phyloP scores from a whole-genome alignment of 345 rosid genomes.

The Citropsis articulata region DNA sequence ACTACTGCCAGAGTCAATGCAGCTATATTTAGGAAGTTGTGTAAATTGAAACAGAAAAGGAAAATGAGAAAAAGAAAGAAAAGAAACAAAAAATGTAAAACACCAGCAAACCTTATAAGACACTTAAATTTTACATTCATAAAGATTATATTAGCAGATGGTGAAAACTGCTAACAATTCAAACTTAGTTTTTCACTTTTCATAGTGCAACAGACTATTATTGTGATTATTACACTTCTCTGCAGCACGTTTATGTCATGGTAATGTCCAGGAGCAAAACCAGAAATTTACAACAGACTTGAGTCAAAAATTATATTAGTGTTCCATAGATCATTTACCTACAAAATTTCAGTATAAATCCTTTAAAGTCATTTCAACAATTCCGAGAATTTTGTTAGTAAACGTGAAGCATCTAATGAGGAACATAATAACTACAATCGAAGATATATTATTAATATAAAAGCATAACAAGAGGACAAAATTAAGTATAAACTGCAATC shows the following conservation, averaged over 20 bases:
- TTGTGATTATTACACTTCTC: background rate
- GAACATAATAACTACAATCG: too few species aligned
- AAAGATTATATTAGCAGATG: background rate
- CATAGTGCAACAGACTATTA: too few species aligned
- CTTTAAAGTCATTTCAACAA: too few species aligned
- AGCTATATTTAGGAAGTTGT: background rate
- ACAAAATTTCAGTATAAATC: too few species aligned
- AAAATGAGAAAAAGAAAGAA: background rate
- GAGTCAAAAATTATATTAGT: too few species aligned
- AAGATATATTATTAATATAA: too few species aligned
- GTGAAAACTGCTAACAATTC: background rate
- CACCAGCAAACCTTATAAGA: background rate
- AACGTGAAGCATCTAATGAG: too few species aligned
- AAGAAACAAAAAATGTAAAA: background rate
- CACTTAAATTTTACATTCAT: background rate
- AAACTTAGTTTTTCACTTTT: background rate
- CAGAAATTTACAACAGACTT: too few species aligned
- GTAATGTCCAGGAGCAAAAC: background rate
- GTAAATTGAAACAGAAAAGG: background rate
- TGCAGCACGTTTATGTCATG: background rate
- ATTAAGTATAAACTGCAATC: too few species aligned
- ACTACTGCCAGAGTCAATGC: background rate
- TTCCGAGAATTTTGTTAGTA: too few species aligned
- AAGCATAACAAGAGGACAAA: too few species aligned
- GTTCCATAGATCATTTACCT: too few species aligned